Percentiles rank a stretch among this genome's conserved stretches.
phyloP scores from a whole-genome alignment of 805 yeast genomes.

The Teunomyces tritomae region DNA sequence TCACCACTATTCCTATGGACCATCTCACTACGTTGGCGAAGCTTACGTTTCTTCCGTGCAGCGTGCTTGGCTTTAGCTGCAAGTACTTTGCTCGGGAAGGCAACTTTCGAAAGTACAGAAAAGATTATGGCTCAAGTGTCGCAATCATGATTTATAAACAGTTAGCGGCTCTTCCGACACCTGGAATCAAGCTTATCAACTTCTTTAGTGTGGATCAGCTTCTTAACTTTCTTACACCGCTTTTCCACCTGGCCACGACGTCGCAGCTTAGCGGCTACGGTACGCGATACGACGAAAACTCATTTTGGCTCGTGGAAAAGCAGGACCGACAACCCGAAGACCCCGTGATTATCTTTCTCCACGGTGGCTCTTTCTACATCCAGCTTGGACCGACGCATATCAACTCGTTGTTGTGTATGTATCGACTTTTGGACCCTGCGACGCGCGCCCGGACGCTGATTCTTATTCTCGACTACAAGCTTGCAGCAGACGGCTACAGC shows the following conservation, averaged over 20 bases:
- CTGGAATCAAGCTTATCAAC: constrained; percentile 2
- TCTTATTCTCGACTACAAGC: constrained; percentile 24
- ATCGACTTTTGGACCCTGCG: constrained; percentile 25
- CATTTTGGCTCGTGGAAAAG: constrained; percentile 34
- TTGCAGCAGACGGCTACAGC: constrained; percentile 26
- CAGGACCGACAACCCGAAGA: constrained; percentile 21
- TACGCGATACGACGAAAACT: constrained; percentile 24
- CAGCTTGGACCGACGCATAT: constrained; percentile 31
- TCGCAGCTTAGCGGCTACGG: constrained; percentile 30
- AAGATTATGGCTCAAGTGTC: constrained; percentile 10
- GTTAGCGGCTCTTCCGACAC: constrained; percentile 13
- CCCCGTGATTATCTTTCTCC: constrained; percentile 33
- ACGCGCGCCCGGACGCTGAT: constrained; percentile 17
- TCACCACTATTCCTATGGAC: not conserved
- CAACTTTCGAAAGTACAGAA: constrained; percentile 13
- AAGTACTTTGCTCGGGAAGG: constrained; percentile 14
- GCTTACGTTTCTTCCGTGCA: constrained; percentile 14
- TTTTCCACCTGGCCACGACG: constrained; percentile 1
- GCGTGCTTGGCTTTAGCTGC: constrained; percentile 11
- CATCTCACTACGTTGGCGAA: not conserved
- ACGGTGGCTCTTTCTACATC: constrained; percentile 41
- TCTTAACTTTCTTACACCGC: constrained; percentile 10
- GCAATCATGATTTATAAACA: constrained; percentile 11
- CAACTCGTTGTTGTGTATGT: constrained; percentile 25
- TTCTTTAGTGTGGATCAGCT: constrained; percentile 9